A percentile compares a stretch with the other conserved stretches of the same genome.
These are phyloP conservation scores for Penicillium cosmopolitanum DNA, from an alignment of 495 filamentous ascomycete species.

Conservation along the genomic window DNA sequence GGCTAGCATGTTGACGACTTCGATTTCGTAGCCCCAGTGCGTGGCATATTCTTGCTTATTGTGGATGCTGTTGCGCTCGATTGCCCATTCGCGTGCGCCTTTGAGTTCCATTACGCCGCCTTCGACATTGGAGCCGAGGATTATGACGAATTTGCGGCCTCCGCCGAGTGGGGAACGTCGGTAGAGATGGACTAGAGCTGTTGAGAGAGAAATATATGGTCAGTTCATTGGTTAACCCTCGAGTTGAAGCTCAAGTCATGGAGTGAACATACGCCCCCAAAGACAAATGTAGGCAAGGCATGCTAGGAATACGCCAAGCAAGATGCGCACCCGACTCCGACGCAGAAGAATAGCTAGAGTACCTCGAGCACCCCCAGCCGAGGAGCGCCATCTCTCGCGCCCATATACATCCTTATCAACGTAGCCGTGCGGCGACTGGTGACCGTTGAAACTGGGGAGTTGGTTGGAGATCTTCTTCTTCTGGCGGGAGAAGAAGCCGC, in stretches of 20 bases:
- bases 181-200: constrained; percentile 50
- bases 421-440: constrained; percentile 46
- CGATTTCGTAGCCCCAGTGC: constrained; percentile 92
- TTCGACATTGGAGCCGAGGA: constrained; percentile 90
- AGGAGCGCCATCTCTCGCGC: constrained; percentile 41
- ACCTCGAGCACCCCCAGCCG: constrained; percentile 26
- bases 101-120: constrained; percentile 99
- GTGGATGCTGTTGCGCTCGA: constrained; percentile 91
- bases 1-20: constrained; percentile 96
- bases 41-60: constrained; percentile 90
- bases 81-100: constrained; percentile 95
- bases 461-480: constrained; percentile 73
- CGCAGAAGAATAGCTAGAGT: constrained; percentile 45
- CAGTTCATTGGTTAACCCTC: background rate
- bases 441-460: constrained; percentile 67
- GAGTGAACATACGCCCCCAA: constrained; percentile 45
- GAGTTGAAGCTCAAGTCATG: background rate
- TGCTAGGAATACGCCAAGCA: constrained; percentile 63
- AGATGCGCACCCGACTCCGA: constrained; percentile 61
- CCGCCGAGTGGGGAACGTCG: constrained; percentile 70
- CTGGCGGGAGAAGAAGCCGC: constrained; percentile 81
- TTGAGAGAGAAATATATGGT: background rate
- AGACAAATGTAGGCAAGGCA: constrained; percentile 66
- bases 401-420: constrained; percentile 79
- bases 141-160: constrained; percentile 89